A percentile compares a stretch with the other conserved stretches of the same genome.
Conservation (phyloP, 2,329 filamentous ascomycete species). For the Claviceps cyperi region DNA sequence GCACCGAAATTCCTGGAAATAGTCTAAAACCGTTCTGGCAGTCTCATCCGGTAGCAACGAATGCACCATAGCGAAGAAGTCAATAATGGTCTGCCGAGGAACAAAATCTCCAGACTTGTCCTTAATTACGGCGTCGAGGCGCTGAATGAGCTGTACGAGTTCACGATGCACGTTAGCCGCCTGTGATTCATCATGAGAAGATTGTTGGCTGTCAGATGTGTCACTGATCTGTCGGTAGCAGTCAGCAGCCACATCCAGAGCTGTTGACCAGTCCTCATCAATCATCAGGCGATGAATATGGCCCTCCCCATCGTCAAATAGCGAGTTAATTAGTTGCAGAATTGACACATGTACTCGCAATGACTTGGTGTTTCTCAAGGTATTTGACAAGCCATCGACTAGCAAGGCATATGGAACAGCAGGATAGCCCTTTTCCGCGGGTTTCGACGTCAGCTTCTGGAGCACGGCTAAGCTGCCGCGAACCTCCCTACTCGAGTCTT, state of each 20-base stretch:
- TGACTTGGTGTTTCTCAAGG: constrained; percentile 30
- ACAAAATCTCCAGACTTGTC: constrained; percentile 38
- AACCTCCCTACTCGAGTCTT: constrained; percentile 39
- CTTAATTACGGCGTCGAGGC: constrained; percentile 33
- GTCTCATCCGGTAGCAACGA: constrained; percentile 49
- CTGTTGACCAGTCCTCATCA: constrained; percentile 51
- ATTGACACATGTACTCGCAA: constrained; percentile 31
- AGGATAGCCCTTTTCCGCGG: constrained; percentile 44
- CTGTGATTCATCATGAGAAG: constrained; percentile 13
- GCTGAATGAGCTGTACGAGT: constrained; percentile 28
- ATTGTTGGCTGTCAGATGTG: constrained; percentile 12
- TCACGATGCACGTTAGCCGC: constrained; percentile 28
- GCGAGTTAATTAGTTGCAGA: constrained; percentile 37
- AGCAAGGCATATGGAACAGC: constrained; percentile 43
- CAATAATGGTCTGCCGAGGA: constrained; percentile 51
- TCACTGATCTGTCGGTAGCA: constrained; percentile 29
- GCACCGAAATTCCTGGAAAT: constrained; percentile 53
- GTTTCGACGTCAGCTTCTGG: constrained; percentile 46
- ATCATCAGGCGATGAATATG: constrained; percentile 40
- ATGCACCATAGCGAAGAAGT: constrained; percentile 50
- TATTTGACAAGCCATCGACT: constrained; percentile 40
- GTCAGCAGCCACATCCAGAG: constrained; percentile 43
- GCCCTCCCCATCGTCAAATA: constrained; percentile 38
- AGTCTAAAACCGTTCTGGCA: constrained; percentile 48
- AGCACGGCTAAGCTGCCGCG: constrained; percentile 49